Evolutionary conservation across 805 yeast genomes (phyloP).

Genomic region (Cyberlindnera subsufficiens): DNA sequence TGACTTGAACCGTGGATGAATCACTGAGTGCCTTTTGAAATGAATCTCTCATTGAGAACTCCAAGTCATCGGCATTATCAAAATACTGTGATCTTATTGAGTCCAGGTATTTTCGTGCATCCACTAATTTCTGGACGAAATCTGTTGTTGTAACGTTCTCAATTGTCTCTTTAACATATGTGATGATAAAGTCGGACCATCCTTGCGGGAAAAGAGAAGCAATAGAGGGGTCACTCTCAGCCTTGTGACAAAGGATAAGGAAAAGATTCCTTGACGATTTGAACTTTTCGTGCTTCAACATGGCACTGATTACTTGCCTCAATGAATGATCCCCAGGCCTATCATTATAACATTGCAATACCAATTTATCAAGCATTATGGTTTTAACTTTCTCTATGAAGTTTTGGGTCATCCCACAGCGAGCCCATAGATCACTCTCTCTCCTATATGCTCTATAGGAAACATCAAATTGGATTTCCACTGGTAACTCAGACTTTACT

Average conservation of each 20-base stretch:
- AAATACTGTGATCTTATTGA: slow-evolving; percentile 6
- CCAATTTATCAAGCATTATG: neutral
- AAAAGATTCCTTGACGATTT: neutral
- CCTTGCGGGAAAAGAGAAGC: neutral
- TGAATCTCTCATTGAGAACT: slow-evolving; percentile 17
- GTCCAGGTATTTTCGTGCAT: slow-evolving; percentile 13
- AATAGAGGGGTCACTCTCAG: too few relatives aligned
- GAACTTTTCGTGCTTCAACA: slow-evolving; percentile 9
- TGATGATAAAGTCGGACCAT: slow-evolving; percentile 13
- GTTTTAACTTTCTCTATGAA: slow-evolving; percentile 1
- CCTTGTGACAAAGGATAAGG: too few relatives aligned
- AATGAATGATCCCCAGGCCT: neutral
- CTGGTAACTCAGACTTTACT: neutral
- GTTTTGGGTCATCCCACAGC: neutral
- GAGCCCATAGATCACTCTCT: slow-evolving; percentile 15
- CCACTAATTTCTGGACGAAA: slow-evolving; percentile 10
- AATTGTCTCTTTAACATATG: slow-evolving; percentile 7
- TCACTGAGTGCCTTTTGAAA: slow-evolving; percentile 11
- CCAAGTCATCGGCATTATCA: slow-evolving; percentile 8
- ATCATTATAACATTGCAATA: slow-evolving; percentile 6
- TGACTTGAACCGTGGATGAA: slow-evolving; percentile 1
- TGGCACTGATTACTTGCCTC: slow-evolving; percentile 5
- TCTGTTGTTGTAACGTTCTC: slow-evolving; percentile 3
- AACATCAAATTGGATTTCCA: slow-evolving; percentile 1
- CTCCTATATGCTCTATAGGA: slow-evolving; percentile 2